phyloP scores from a whole-genome alignment of 805 yeast genomes.

The Saccharomycopsis fibuligera region DNA sequence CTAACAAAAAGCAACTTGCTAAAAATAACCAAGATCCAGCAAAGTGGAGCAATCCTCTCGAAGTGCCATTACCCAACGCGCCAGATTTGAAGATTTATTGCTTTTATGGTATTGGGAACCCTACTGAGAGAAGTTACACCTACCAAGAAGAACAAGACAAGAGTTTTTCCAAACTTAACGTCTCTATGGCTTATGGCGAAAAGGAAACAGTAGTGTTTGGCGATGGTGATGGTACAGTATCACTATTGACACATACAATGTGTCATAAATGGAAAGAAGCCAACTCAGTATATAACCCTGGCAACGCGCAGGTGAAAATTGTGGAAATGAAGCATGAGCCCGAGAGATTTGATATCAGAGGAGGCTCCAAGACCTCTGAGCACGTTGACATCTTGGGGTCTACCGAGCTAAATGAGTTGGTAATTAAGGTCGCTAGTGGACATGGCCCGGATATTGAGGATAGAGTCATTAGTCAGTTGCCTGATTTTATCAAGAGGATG shows the following conservation, averaged over 20 bases:
- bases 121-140: slow-evolving; percentile 88
- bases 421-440: slow-evolving; percentile 79
- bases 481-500: slow-evolving; percentile 53
- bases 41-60: slow-evolving; percentile 94
- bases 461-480: slow-evolving; percentile 49
- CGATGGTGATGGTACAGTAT: slow-evolving; percentile 96
- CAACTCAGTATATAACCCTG: slow-evolving; percentile 73
- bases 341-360: slow-evolving; percentile 86
- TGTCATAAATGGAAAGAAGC: slow-evolving; percentile 82
- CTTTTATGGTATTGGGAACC: slow-evolving; percentile 94
- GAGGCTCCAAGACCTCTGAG: slow-evolving; percentile 96
- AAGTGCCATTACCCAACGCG: slow-evolving; percentile 86
- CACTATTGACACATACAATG: slow-evolving; percentile 78
- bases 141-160: slow-evolving; percentile 66
- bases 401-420: slow-evolving; percentile 82
- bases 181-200: slow-evolving; percentile 62
- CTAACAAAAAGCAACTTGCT: slow-evolving; percentile 48
- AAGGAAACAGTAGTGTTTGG: slow-evolving; percentile 69
- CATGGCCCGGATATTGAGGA: slow-evolving; percentile 61
- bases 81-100: slow-evolving; percentile 87
- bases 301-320: slow-evolving; percentile 58
- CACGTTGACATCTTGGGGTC: slow-evolving; percentile 96
- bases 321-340: slow-evolving; percentile 95
- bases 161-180: slow-evolving; percentile 46
- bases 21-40: slow-evolving; percentile 63